A percentile compares a stretch with the other conserved stretches of the same genome.
phyloP scores from a whole-genome alignment of 805 yeast genomes.

The Candida ponderosae region DNA sequence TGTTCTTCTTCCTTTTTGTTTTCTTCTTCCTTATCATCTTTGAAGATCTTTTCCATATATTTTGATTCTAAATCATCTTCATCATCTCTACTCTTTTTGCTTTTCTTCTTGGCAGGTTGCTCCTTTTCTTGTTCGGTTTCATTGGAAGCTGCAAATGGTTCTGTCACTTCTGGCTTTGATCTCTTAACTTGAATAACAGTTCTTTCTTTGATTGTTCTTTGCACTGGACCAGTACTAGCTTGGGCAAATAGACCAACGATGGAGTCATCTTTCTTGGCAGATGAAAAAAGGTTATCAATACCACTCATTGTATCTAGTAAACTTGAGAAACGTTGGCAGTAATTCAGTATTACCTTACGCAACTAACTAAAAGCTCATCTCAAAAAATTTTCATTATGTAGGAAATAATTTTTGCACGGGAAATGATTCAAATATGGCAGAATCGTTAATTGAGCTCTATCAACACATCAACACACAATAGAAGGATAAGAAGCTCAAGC shows the following conservation, averaged over 20 bases:
- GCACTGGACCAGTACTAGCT: slow-evolving; percentile 40
- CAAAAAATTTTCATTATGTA: background rate
- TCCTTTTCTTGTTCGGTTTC: slow-evolving; percentile 16
- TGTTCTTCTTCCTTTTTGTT: slow-evolving; percentile 8
- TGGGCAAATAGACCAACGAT: slow-evolving; percentile 28
- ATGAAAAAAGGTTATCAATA: slow-evolving; percentile 24
- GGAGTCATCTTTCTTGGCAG: slow-evolving; percentile 22
- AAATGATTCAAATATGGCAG: too few species aligned
- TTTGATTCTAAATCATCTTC: slow-evolving; percentile 46
- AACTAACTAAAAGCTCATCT: background rate
- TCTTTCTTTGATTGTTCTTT: slow-evolving; percentile 25
- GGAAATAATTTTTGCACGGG: too few species aligned
- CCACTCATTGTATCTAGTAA: slow-evolving; percentile 18
- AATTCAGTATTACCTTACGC: background rate
- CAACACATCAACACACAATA: too few species aligned
- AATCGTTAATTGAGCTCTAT: too few species aligned
- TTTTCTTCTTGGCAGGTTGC: slow-evolving; percentile 11
- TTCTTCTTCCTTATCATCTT: slow-evolving; percentile 22
- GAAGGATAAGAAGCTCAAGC: too few species aligned
- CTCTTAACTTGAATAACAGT: slow-evolving; percentile 21
- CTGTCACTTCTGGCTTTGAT: slow-evolving; percentile 4
- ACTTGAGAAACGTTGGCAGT: background rate
- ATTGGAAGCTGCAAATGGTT: slow-evolving; percentile 13
- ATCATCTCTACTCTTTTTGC: slow-evolving; percentile 23
- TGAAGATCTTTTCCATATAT: slow-evolving; percentile 43